phyloP scores from a whole-genome alignment of 2,329 filamentous ascomycete species.

The Xenoacremonium recifei region DNA sequence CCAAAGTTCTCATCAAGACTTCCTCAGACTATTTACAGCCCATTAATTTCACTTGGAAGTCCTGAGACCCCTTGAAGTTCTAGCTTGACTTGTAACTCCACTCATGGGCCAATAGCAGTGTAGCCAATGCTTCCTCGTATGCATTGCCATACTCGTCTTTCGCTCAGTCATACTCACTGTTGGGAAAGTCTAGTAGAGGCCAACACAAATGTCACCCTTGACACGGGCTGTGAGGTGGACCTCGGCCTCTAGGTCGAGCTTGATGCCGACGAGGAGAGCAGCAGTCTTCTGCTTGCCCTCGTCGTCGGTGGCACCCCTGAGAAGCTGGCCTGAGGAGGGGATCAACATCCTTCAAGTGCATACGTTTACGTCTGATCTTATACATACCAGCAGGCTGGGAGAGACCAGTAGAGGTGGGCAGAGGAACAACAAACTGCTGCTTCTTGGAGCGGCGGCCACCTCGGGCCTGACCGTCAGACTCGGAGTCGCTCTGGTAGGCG shows the following conservation, averaged over 20 bases:
- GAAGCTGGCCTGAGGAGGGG: conserved; percentile 43
- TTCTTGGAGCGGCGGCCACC: conserved; percentile 26
- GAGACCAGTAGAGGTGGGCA: conserved; percentile 33
- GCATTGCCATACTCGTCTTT: too few species aligned
- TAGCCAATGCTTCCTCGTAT: too few species aligned
- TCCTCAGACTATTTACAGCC: too few species aligned
- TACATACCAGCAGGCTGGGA: conserved; percentile 32
- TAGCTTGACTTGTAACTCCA: too few species aligned
- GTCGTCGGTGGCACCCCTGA: conserved; percentile 56
- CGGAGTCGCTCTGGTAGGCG: conserved; percentile 29
- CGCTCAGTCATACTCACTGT: too few species aligned
- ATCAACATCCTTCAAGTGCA: too few species aligned
- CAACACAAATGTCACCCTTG: conserved; percentile 58
- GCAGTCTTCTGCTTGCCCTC: conserved; percentile 57
- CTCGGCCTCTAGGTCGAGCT: conserved; percentile 62
- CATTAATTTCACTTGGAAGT: too few species aligned
- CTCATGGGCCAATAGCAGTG: too few species aligned
- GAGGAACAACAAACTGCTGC: conserved; percentile 26
- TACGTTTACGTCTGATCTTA: too few species aligned
- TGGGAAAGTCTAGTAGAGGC: too few species aligned
- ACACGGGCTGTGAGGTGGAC: conserved; percentile 60
- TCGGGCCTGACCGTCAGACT: conserved; percentile 29
- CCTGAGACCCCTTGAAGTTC: too few species aligned
- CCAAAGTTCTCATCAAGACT: too few species aligned
- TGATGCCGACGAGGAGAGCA: conserved; percentile 59